Conservation (phyloP, 208 protist genomes). For the Herpetomonas muscarum region DNA sequence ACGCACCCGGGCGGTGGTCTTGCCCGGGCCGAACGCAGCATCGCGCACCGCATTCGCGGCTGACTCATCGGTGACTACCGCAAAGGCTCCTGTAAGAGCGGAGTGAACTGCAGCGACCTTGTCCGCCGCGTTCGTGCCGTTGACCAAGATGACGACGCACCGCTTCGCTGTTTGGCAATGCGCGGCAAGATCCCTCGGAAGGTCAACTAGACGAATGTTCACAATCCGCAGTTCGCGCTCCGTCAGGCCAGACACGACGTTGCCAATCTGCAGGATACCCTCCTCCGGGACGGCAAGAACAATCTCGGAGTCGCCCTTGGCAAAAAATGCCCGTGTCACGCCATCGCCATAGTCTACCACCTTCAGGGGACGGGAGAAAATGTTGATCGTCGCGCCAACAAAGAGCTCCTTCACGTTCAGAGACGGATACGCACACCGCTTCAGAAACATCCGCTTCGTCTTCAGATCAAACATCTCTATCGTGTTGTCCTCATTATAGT, state of each 20-base stretch:
- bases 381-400: conserved; percentile 87
- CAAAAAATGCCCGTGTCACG: conserved; percentile 66
- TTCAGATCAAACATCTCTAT: conserved; percentile 96
- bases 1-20: conserved; percentile 75
- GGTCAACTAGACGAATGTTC: conserved; percentile 64
- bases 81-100: conserved; percentile 29
- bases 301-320: conserved; percentile 47
- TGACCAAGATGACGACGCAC: conserved; percentile 54
- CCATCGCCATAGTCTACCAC: conserved; percentile 92
- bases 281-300: conserved; percentile 58
- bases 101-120: conserved; percentile 27
- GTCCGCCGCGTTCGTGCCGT: conserved; percentile 58
- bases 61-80: conserved; percentile 30
- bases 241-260: conserved; percentile 48
- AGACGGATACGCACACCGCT: conserved; percentile 84
- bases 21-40: conserved; percentile 43
- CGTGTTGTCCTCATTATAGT: conserved; percentile 83
- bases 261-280: conserved; percentile 34
- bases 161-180: conserved; percentile 24
- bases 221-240: conserved; percentile 59
- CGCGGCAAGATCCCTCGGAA: conserved; percentile 37
- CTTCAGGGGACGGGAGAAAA: conserved; percentile 92
- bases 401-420: conserved; percentile 84
- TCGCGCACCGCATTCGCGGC: conserved; percentile 30
- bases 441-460: conserved; percentile 90